Evolutionary conservation across 1,284 basidiomycete genomes (phyloP), one percentile per base, ranked within the genome.

Genomic region (Phlebopus sp.): DNA sequence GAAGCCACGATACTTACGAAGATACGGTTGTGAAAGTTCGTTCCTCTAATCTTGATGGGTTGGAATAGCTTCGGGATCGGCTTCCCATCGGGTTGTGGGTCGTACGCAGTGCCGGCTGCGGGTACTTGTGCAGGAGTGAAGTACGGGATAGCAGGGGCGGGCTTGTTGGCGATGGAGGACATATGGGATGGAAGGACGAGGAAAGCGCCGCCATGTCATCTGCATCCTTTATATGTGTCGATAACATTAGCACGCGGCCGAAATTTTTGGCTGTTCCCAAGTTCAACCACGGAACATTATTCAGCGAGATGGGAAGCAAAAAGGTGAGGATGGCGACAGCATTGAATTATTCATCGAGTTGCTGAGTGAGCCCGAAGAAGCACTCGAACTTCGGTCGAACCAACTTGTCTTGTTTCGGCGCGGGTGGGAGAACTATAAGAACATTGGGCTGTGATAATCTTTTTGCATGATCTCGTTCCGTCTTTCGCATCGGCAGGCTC

Each of bases 21-120:
- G 35, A 87, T 80, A 35, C 84, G 71, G 66, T 92, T 90, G 47
- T 83, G 84, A 66, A 92, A 84, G 9, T 74, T 77, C 0, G 82
- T 69, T 10, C 79, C 81, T 23, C 83, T 73, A 45, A 90, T 81
- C 50, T 69, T 79, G 42, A 89, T 57, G 5, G 82, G 80, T 55
- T 81, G 70, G 63, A 89, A 89, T 3, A 87, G 59, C 55, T 74
- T 77, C 1, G 84, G 82, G 15, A 81, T 71, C 1, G 68, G 60
- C 34, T 63, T 70, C 9, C 64, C 72, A 51, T 71, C 63, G 3
- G 71, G 69, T 41, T 76, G 72, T 13, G 71, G 70, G 29, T 69
- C 62, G 13, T 69, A 52, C 2, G 75, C 76, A 8, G 75, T 73
- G 6, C 81, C 80, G 0, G 79, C 65, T 9, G 78, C 69, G 1